Evolutionary conservation across 345 rosid species (phyloP).

Genomic region (Rhodamnia rubescens): DNA sequence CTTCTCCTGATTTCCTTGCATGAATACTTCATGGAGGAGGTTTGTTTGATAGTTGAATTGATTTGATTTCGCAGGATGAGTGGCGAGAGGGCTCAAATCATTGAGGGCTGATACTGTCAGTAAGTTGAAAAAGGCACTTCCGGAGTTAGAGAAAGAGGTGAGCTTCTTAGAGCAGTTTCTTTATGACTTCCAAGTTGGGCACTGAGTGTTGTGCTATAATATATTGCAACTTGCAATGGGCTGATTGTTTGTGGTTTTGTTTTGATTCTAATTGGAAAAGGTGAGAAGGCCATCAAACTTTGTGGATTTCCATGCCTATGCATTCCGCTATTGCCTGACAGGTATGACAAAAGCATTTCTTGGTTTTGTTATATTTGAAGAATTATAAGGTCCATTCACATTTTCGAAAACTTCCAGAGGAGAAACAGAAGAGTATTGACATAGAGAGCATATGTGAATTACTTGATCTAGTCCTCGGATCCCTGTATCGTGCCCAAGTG

Average conservation of each 20-base stretch:
- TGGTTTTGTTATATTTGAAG: background rate
- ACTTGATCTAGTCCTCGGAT: slow-evolving; percentile 70
- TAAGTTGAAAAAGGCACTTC: slow-evolving; percentile 68
- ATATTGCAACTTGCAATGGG: background rate
- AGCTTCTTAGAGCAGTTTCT: background rate
- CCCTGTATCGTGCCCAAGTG: slow-evolving; percentile 60
- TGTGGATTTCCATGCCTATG: slow-evolving; percentile 68
- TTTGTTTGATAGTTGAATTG: background rate
- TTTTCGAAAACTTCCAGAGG: slow-evolving; percentile 39
- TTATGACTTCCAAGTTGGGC: background rate
- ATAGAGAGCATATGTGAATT: slow-evolving; percentile 82
- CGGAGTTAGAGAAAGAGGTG: slow-evolving; percentile 87
- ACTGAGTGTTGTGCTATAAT: background rate
- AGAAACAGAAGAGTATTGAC: slow-evolving; percentile 83
- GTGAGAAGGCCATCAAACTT: slow-evolving; percentile 63
- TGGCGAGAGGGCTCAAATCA: slow-evolving; percentile 77
- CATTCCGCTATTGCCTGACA: slow-evolving; percentile 86
- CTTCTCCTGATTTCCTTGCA: background rate
- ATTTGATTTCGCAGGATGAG: slow-evolving; percentile 50
- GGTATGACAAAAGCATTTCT: slow-evolving; percentile 25
- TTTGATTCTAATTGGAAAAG: slow-evolving; percentile 27
- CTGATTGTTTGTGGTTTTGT: background rate
- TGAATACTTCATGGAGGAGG: background rate
- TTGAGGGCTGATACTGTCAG: slow-evolving; percentile 52
- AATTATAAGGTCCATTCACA: background rate